Percentiles rank a stretch among this genome's conserved stretches.
Evolutionary conservation across 2,329 filamentous ascomycete genomes (phyloP).

Genomic region (Fusarium multiceps): DNA sequence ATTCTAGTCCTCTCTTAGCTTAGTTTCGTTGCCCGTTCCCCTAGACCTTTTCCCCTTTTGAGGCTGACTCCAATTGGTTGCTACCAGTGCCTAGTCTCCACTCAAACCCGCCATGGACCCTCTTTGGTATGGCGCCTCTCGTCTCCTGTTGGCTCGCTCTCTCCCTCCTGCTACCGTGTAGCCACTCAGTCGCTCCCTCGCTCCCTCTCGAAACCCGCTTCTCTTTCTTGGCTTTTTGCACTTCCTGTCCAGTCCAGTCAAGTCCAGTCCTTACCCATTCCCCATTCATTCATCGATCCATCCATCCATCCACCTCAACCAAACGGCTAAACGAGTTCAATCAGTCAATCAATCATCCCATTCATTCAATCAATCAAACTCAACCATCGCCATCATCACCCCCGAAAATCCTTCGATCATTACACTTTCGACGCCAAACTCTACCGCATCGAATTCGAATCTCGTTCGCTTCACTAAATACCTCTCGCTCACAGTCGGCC

Average conservation of each 20-base stretch:
- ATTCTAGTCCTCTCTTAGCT: constrained; percentile 14
- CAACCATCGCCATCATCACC: constrained; percentile 11
- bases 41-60: constrained; percentile 34
- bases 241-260: constrained; percentile 31
- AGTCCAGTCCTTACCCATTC: constrained; percentile 27
- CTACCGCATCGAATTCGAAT: background rate
- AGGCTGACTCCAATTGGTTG: constrained; percentile 21
- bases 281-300: constrained; percentile 28
- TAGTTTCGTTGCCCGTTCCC: constrained; percentile 14
- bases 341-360: constrained; percentile 13
- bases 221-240: constrained; percentile 40
- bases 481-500: constrained; percentile 13
- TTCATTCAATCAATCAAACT: constrained; percentile 12
- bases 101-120: constrained; percentile 26
- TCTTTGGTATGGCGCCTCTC: constrained; percentile 31
- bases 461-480: constrained; percentile 20
- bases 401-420: constrained; percentile 19
- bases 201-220: constrained; percentile 38
- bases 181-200: constrained; percentile 38
- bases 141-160: constrained; percentile 39
- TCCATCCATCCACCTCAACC: constrained; percentile 27
- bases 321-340: constrained; percentile 10
- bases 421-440: background rate
- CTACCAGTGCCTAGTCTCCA: background rate
- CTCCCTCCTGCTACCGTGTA: constrained; percentile 26